Percentiles rank a stretch among this genome's conserved stretches.
phyloP scores from a whole-genome alignment of 1,284 basidiomycete species.

The Pseudomicrostroma phylloplanum region DNA sequence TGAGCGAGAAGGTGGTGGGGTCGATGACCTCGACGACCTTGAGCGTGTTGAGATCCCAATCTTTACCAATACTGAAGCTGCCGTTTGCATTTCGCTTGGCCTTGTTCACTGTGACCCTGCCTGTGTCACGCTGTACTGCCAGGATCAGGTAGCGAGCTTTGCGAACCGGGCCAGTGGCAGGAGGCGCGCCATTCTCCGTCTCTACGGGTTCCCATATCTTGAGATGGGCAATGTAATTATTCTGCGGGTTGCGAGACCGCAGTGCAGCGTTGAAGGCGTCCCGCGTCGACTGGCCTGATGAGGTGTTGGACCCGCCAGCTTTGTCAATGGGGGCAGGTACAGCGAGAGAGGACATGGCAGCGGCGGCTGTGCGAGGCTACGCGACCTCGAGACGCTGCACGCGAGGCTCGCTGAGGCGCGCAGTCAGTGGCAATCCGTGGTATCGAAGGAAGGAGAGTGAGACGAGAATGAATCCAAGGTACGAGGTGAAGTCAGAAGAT shows the following conservation, averaged over 20 bases:
- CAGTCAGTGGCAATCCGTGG: too few relatives aligned
- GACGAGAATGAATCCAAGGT: too few relatives aligned
- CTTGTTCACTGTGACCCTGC: conserved; percentile 60
- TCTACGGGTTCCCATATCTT: conserved; percentile 44
- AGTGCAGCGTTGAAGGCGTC: conserved; percentile 44
- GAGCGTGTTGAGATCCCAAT: conserved; percentile 81
- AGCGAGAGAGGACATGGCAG: conserved; percentile 1
- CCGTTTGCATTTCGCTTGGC: conserved; percentile 92
- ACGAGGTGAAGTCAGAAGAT: too few relatives aligned
- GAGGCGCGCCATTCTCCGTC: conserved; percentile 9
- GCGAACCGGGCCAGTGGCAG: conserved; percentile 11
- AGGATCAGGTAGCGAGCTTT: conserved; percentile 48
- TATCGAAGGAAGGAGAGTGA: too few relatives aligned
- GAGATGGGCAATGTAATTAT: conserved; percentile 46
- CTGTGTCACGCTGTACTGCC: conserved; percentile 33
- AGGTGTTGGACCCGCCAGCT: not conserved
- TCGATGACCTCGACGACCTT: conserved; percentile 68
- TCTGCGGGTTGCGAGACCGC: conserved; percentile 29
- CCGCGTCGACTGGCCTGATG: conserved; percentile 16
- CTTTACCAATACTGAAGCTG: conserved; percentile 94
- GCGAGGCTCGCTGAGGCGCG: too few relatives aligned
- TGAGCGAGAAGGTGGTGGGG: conserved; percentile 38
- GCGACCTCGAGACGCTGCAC: not conserved
- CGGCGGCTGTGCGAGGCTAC: not conserved
- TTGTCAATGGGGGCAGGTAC: not conserved